Conservation (phyloP, 768 basidiomycete genomes). For the Tephrocybe sp. region DNA sequence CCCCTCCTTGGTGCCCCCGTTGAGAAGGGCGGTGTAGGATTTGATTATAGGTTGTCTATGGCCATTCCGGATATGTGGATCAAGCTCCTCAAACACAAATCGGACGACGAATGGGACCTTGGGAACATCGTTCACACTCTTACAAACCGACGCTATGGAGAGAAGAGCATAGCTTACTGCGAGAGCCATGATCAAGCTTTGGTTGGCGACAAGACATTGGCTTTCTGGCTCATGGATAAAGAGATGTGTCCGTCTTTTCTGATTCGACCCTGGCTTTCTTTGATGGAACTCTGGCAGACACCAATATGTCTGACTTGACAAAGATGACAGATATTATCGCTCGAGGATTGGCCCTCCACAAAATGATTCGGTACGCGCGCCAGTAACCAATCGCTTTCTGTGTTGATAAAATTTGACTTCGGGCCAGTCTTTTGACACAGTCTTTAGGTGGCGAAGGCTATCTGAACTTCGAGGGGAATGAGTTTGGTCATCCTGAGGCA, state of each 20-base stretch:
- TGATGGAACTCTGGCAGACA: slow-evolving; percentile 53
- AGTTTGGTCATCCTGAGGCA: slow-evolving; percentile 98
- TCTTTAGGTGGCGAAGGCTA: slow-evolving; percentile 96
- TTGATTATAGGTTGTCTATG: slow-evolving; percentile 98
- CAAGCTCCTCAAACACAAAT: slow-evolving; percentile 92
- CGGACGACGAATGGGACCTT: slow-evolving; percentile 88
- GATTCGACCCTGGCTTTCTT: background rate
- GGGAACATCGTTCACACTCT: slow-evolving; percentile 85
- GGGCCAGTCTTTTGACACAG: slow-evolving; percentile 77
- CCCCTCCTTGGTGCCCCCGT: slow-evolving; percentile 87
- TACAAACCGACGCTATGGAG: slow-evolving; percentile 84
- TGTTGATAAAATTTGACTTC: slow-evolving; percentile 4
- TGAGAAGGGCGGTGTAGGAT: slow-evolving; percentile 85
- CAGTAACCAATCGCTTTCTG: slow-evolving; percentile 12
- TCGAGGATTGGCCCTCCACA: slow-evolving; percentile 90
- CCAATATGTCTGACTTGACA: slow-evolving; percentile 89
- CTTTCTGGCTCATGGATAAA: slow-evolving; percentile 99
- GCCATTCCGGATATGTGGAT: slow-evolving; percentile 99
- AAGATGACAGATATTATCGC: slow-evolving; percentile 83
- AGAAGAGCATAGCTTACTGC: slow-evolving; percentile 90
- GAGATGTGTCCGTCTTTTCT: slow-evolving; percentile 84
- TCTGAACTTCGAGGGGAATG: slow-evolving; percentile 96
- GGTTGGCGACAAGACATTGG: slow-evolving; percentile 97
- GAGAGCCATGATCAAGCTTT: slow-evolving; percentile 98
- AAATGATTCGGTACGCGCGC: slow-evolving; percentile 82